Base-by-base conservation (phyloP, 225 moss, liverwort and hornwort genomes). In the Bryoerythrophyllum caledonicum region DNA sequence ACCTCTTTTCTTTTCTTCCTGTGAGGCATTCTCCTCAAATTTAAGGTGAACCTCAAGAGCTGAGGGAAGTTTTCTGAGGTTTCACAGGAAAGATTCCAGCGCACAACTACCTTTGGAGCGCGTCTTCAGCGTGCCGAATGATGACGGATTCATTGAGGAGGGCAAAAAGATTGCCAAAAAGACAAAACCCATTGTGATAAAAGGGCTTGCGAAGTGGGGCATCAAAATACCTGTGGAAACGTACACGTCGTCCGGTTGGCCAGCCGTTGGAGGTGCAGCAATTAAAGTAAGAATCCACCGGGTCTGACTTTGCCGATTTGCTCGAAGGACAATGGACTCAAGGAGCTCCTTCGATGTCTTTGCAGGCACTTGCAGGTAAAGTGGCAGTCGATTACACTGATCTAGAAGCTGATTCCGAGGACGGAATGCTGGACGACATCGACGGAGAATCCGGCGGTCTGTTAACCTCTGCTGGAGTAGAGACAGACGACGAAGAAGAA, bases 281-380 rank as follows among this genome's bases (percentile, higher is more conserved):
- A 86, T 89, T 24, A 89, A 86, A 83, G 89, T 89, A 44, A 76
- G 60, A 48, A 21, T 2, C 67, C 61, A 14, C 51, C 16, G 21
- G 34, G 64, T 53, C 26, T 65, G 64, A 74, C 63, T 56, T 25
- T 56, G 17, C 58, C 57, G 20, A 3, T 67, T 49, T 27, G 55
- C 28, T 23, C 66, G 27, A 73, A n/a, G 54, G 62, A n/a, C n/a
- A 73, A 65, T 63, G 26, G 67, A 61, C 28, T 40, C 20, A 30
- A 53, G 30, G 23, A 67, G 13, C 14, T 49, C 34, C 32, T 63
- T 78, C 13, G 35, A 79, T 74, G 56, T 62, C 48, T 67, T 11
- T 48, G 77, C 89, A 93, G 84, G 91, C 89, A 25, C 89, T 99
- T 80, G 99, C 99, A 70, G 99, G 99, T 49, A 99, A 95, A 87